Conservation (phyloP, 768 basidiomycete species). For the Boletus rex-veris region DNA sequence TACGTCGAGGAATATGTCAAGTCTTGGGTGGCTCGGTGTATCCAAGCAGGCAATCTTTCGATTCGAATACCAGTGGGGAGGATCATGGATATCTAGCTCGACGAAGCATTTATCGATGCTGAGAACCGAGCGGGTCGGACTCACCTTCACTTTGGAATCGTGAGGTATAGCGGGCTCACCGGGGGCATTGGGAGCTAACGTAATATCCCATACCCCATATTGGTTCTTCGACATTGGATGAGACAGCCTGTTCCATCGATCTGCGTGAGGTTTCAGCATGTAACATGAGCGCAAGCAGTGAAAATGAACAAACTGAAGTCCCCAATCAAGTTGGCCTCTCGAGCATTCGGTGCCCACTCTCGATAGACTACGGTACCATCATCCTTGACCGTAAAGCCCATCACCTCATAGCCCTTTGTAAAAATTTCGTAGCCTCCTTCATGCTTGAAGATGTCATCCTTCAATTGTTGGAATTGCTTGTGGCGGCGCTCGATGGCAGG, state of each 20-base stretch:
- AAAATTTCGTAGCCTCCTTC: conserved; percentile 86
- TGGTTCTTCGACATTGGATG: conserved; percentile 83
- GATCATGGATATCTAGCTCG: conserved; percentile 85
- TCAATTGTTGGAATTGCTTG: conserved; percentile 70
- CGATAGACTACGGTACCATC: conserved; percentile 76
- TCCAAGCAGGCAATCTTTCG: conserved; percentile 94
- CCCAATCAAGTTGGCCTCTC: conserved; percentile 80
- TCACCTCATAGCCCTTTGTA: conserved; percentile 49
- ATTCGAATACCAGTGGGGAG: conserved; percentile 73
- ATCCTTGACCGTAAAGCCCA: conserved; percentile 70
- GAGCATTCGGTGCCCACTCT: conserved; percentile 95
- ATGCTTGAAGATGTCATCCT: conserved; percentile 62
- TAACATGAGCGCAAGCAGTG: not conserved
- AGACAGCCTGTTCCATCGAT: conserved; percentile 81
- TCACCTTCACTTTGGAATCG: conserved; percentile 91
- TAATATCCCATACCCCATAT: conserved; percentile 90
- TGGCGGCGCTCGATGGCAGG: conserved; percentile 67
- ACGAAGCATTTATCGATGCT: not conserved
- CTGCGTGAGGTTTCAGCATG: conserved; percentile 38
- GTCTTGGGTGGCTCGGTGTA: conserved; percentile 93
- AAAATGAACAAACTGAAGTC: conserved; percentile 81
- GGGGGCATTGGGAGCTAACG: conserved; percentile 58
- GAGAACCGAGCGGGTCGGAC: conserved; percentile 11
- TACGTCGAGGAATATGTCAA: conserved; percentile 84
- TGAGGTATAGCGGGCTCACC: conserved; percentile 86